Evolutionary conservation across 805 yeast genomes (phyloP).

Genomic region (Myxozyma vanderwaltii): DNA sequence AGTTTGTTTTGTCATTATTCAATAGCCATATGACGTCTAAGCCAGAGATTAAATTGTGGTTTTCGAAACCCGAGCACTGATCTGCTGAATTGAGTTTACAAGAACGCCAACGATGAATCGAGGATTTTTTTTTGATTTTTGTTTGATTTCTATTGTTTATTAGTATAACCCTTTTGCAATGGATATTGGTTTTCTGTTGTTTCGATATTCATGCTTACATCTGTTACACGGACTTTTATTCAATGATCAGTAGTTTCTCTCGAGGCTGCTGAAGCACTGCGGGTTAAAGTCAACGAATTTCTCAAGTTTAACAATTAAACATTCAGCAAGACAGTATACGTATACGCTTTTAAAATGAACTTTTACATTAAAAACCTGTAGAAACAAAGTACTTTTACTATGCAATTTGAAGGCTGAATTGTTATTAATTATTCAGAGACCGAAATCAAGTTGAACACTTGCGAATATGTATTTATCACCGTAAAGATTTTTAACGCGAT

Average conservation of each 20-base stretch:
- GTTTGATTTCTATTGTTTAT: constrained; percentile 48
- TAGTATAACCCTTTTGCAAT: constrained; percentile 50
- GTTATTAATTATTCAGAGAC: constrained; percentile 37
- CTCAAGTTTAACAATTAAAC: constrained; percentile 43
- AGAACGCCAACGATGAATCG: constrained; percentile 37
- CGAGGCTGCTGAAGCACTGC: constrained; percentile 30
- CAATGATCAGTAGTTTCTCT: not conserved
- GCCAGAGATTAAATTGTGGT: constrained; percentile 42
- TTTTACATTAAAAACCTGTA: constrained; percentile 47
- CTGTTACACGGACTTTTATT: constrained; percentile 30
- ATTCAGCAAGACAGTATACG: constrained; percentile 48
- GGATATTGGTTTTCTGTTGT: constrained; percentile 48
- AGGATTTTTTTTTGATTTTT: no score
- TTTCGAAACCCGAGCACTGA: constrained; percentile 29
- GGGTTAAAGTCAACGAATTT: constrained; percentile 42
- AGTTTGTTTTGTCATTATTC: constrained; percentile 45
- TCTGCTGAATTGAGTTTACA: constrained; percentile 30
- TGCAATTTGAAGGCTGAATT: constrained; percentile 43
- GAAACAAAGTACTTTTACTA: constrained; percentile 46
- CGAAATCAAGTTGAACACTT: constrained; percentile 31
- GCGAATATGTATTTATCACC: constrained; percentile 35
- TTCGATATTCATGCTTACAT: constrained; percentile 43
- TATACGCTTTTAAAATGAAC: constrained; percentile 48
- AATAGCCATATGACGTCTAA: constrained; percentile 42
- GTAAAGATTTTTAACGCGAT: constrained; percentile 35